Evolutionary conservation across 257 asterid genomes (phyloP), one percentile per base, ranked within the genome.

Genomic region (Solanum pinnatisectum): DNA sequence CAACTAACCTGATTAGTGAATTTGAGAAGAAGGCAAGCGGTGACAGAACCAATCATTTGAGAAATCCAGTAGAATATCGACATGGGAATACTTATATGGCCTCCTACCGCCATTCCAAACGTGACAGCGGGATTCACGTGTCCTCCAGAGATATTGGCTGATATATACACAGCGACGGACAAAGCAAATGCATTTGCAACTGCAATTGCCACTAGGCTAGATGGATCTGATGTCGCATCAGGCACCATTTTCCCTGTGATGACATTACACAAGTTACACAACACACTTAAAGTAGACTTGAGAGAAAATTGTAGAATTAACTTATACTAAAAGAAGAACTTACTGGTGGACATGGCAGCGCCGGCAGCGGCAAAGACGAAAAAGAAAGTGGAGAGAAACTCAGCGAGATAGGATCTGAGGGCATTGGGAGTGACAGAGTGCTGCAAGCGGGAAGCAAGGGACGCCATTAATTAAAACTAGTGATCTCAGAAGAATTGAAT

Each of bases 81-180:
- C 94, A 91, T 90, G 5, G 95, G 94, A 60, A 94, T 81, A 10
- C 91, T 92, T 15, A 96, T 91, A 65, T 95, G 98, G 42, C 98
- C 98, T 4, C 98, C 96, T 15, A 96, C 83, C 0, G 97, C 97
- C 98, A 93, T 94, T 4, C 93, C 98, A 23, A 96, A 94, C 0
- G 99, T 96, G 71, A 96, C 98, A 5, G 99, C 98, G 11, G 99
- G 99, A 77, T 96, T 96, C 56, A 93, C 96, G 27, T 95, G 99
- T 16, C 99, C 99, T 5, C 99, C 99, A 36, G 99, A 96, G 36
- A 94, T 87, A 89, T 89, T 91, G 44, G 91, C 89, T 3, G 98
- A 85, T 39, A 94, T 46, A 87, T 91, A 96, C 14, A 96, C 98
- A 0, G 96, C 94, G 82, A 76, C 97, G 3, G 93, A 89, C 68